These are phyloP conservation scores for Quercus rubra DNA, from an alignment of 306 rosid genomes.

Conservation along the genomic window DNA sequence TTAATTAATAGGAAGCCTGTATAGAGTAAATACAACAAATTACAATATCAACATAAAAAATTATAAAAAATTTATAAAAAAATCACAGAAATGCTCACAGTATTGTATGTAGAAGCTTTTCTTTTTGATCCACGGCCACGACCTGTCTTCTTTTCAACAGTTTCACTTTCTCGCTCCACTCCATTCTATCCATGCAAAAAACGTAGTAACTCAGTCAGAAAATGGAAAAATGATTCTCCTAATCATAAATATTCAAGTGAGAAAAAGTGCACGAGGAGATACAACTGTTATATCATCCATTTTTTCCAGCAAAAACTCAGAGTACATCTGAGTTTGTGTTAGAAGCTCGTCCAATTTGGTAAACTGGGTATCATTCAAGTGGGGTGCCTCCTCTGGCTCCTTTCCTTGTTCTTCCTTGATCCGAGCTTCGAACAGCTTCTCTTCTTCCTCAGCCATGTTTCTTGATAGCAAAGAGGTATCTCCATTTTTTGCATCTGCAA, in stretches of 20 bases:
- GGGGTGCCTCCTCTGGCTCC: constrained; percentile 26
- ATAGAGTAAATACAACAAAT: background rate
- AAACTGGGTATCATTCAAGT: constrained; percentile 59
- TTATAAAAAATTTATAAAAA: background rate
- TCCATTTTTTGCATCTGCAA: constrained; percentile 32
- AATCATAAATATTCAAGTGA: background rate
- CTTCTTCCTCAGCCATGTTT: constrained; percentile 59
- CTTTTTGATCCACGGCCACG: constrained; percentile 75
- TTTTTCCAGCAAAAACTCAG: constrained; percentile 84
- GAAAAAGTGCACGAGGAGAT: constrained; percentile 11
- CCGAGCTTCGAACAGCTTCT: constrained; percentile 53
- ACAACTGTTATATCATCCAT: constrained; percentile 88
- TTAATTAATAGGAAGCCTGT: background rate
- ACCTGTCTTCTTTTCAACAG: constrained; percentile 44
- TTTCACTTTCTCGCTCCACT: constrained; percentile 41
- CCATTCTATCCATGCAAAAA: constrained; percentile 44
- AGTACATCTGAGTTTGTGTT: constrained; percentile 76
- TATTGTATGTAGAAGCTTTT: constrained; percentile 60
- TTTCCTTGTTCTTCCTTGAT: constrained; percentile 20
- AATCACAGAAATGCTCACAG: constrained; percentile 39
- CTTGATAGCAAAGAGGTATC: constrained; percentile 40
- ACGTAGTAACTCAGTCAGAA: constrained; percentile 4
- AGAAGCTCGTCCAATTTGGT: constrained; percentile 89
- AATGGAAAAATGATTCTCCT: background rate
- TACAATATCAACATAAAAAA: background rate